Evolutionary conservation across 2,329 filamentous ascomycete genomes (phyloP), one percentile per base, ranked within the genome.

Genomic region (Daldinia sp.): DNA sequence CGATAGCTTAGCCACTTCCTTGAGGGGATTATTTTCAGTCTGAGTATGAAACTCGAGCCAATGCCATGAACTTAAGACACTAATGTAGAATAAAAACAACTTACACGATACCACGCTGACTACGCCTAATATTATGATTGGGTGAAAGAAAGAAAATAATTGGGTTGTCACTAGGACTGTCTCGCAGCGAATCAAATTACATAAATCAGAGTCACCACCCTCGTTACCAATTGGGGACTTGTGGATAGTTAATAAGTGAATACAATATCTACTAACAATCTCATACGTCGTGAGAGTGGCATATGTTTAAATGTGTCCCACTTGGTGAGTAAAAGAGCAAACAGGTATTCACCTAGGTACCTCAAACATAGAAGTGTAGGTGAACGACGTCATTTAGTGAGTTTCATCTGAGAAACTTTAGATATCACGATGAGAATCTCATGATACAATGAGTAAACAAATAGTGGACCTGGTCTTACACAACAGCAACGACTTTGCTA

Each of bases 271-370:
- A 39, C 18, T 56, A 44, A 46, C 30, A 20, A 41, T 65, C 39
- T 48, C 20, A 39, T 58, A 60, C 30, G 62, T n/a, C 28, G 55
- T 28, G 15, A 39, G 20, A 42, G 15, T 28, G 37, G 46, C 26
- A 59, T 41, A 28, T 53, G 35, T 57, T 30, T 53, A 54, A 18
- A 18, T 50, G 7, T 35, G 53, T 67, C 39, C 59, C 46, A 63
- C 46, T 59, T 54, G 39, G 13, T 18, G n/a, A 42, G 48, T 41
- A 39, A 7, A 35, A 28, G 20, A 63, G 53, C 58, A 54, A 67
- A 59, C 37, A 48, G 26, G 26, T 2, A 33, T 37, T 30, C 20
- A 23, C 20, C 2, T 23, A 23, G 20, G 20, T 23, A 23, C 20
- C 20, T 23, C 2, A 23, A 23, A 35, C 12, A n/a, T 46, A 57